Base-by-base conservation (phyloP, 2,329 filamentous ascomycete genomes). In the Fusarium longipes region DNA sequence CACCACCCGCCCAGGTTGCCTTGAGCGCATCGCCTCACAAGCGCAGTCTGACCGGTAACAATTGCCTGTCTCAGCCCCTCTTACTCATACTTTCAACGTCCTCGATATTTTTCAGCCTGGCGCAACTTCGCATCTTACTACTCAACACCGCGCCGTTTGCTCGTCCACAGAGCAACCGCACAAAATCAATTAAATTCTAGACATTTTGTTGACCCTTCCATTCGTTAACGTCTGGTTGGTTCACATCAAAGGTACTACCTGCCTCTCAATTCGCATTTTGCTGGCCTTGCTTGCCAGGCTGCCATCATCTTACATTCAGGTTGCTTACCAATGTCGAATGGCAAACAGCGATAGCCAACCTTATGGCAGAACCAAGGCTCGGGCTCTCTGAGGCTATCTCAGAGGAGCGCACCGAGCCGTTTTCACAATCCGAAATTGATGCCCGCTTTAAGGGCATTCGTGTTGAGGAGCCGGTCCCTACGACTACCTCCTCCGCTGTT, bases 361-460 rank as follows among this genome's bases (percentile, higher is more conserved):
- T 70, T 44, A 86, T 86, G 84, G 79, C 78, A 70, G 83, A 85
- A 66, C 76, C 78, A 67, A 81, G 77, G 68, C 68, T 74, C 58
- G 77, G 74, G 72, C 71, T 75, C 68, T 80, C 78, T 40, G 76
- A 78, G 63, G 77, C 74, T 66, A 72, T 74, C 64, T 80, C 80
- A 62, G 80, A 82, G 71, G 85, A 87, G 77, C 84, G 81, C 76
- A 88, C 86, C 44, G 85, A 88, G 76, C 84, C 85, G 11, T 86
- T 87, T 69, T 85, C 86, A 11, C 80, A 86, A 65, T 82, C 84
- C 48, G 85, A 88, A 75, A 81, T 87, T 65, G 82, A 86, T 49
- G 77, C 81, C 25, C 83, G 84, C 18, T 76, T 86, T 59, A 79
- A 78, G 60, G 74, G 74, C 69, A 77, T 86, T 54, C 78, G 81